Conservation (phyloP, 2,329 filamentous ascomycete species). For the Shiraia bambusicola region DNA sequence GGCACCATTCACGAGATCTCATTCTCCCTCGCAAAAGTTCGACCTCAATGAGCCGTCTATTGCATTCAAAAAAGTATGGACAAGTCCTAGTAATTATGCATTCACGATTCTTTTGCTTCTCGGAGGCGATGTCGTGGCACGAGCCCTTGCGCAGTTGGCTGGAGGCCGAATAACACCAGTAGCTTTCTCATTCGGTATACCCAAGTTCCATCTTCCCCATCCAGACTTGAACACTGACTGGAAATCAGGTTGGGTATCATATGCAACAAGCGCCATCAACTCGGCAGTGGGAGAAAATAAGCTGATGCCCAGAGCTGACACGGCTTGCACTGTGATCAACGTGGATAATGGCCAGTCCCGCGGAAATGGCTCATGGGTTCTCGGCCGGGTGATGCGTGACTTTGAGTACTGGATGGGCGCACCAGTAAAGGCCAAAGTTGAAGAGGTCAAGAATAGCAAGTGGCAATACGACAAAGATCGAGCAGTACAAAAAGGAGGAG, state of each 20-base stretch:
- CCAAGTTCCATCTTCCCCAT: neutral
- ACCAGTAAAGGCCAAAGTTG: conserved; percentile 2
- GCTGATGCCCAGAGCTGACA: conserved; percentile 17
- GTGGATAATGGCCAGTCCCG: conserved; percentile 9
- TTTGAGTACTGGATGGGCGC: conserved; percentile 16
- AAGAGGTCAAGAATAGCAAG: conserved; percentile 5
- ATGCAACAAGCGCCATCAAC: conserved; percentile 11
- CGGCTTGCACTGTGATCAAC: conserved; percentile 13
- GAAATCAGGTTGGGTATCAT: conserved; percentile 17
- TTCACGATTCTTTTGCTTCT: conserved; percentile 15
- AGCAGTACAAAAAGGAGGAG: neutral
- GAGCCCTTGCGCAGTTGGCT: conserved; percentile 20
- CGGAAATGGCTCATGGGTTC: conserved; percentile 15
- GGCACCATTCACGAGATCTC: conserved; percentile 7
- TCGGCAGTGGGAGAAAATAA: conserved; percentile 16
- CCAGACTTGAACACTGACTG: neutral
- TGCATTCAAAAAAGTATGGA: conserved; percentile 4
- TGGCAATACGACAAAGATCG: conserved; percentile 5
- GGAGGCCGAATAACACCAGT: conserved; percentile 20
- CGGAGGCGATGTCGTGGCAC: conserved; percentile 13
- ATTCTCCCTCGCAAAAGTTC: conserved; percentile 5
- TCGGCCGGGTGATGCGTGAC: conserved; percentile 19
- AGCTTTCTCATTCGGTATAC: conserved; percentile 23
- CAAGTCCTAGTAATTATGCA: conserved; percentile 6
- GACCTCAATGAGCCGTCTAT: conserved; percentile 8